Percentiles rank a stretch among this genome's conserved stretches.
Evolutionary conservation across 2,329 filamentous ascomycete genomes (phyloP).

Genomic region (Fusarium torulosum): DNA sequence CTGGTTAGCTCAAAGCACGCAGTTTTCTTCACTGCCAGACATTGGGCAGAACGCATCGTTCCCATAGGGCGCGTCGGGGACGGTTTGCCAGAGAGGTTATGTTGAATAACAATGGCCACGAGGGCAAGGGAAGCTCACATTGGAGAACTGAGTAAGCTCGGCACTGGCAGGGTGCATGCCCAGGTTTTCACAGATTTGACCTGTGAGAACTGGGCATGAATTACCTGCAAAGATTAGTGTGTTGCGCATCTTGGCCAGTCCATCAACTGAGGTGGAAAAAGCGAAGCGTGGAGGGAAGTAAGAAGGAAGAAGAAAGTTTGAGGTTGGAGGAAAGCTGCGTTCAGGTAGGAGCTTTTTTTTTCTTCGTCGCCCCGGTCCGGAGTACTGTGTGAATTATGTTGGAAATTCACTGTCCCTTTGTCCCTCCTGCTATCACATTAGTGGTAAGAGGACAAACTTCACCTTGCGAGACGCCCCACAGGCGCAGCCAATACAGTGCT

Average conservation of each 20-base stretch:
- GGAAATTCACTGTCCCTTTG: slow-evolving; percentile 4
- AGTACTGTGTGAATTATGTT: slow-evolving; percentile 17
- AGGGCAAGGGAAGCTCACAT: slow-evolving; percentile 64
- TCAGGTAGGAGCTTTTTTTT: slow-evolving; percentile 45
- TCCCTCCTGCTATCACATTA: slow-evolving; percentile 2
- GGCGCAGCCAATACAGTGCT: slow-evolving; percentile 24
- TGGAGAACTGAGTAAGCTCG: slow-evolving; percentile 77
- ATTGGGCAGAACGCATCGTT: background rate
- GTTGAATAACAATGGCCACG: slow-evolving; percentile 21
- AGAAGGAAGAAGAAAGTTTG: slow-evolving; percentile 29
- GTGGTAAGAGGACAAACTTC: background rate
- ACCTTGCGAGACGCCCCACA: background rate
- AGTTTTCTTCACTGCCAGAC: slow-evolving; percentile 15
- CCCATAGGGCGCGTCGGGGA: slow-evolving; percentile 3
- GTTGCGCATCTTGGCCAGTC: slow-evolving; percentile 67
- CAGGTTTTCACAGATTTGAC: slow-evolving; percentile 76
- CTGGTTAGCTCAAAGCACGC: slow-evolving; percentile 39
- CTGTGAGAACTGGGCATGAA: slow-evolving; percentile 73
- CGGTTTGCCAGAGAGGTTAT: slow-evolving; percentile 25
- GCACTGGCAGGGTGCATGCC: slow-evolving; percentile 74
- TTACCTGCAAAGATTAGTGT: slow-evolving; percentile 77
- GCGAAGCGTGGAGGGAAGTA: slow-evolving; percentile 44
- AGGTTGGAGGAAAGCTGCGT: slow-evolving; percentile 40
- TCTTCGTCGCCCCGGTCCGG: slow-evolving; percentile 30
- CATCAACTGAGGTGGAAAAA: slow-evolving; percentile 41